These are phyloP conservation scores for Leccinum fibrillosum DNA, from an alignment of 768 basidiomycete species.

Conservation along the genomic window DNA sequence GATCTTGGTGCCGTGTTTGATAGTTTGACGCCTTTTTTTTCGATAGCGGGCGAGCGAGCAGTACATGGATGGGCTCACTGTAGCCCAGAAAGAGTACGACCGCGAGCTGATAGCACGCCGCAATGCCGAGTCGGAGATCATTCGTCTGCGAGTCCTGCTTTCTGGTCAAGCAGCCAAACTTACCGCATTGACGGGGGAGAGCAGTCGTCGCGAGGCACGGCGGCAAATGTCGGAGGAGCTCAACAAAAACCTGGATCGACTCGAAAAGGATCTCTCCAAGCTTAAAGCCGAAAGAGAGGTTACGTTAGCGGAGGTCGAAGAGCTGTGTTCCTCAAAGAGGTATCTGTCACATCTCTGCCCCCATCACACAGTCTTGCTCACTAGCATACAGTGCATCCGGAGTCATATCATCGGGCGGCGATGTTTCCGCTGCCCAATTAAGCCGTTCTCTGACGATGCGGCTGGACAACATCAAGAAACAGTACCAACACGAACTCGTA, in stretches of 20 bases:
- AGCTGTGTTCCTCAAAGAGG: constrained; percentile 75
- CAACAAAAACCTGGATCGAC: constrained; percentile 64
- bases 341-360: constrained; percentile 31
- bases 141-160: constrained; percentile 75
- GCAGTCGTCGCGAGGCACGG: constrained; percentile 71
- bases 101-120: constrained; percentile 82
- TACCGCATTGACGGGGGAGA: constrained; percentile 80
- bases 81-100: constrained; percentile 94
- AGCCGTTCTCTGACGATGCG: constrained; percentile 78
- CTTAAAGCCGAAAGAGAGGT: constrained; percentile 89
- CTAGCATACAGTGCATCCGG: constrained; percentile 23
- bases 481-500: constrained; percentile 84
- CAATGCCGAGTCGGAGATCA: constrained; percentile 91
- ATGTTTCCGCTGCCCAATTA: constrained; percentile 42
- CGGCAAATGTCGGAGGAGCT: constrained; percentile 79
- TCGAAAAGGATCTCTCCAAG: constrained; percentile 85
- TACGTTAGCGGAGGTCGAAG: constrained; percentile 90
- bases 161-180: constrained; percentile 88
- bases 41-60: constrained; percentile 84
- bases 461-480: constrained; percentile 80
- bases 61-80: constrained; percentile 87
- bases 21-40: not conserved
- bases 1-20: not conserved
- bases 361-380: constrained; percentile 22
- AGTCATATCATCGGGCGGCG: constrained; percentile 26